A percentile compares a stretch with the other conserved stretches of the same genome.
phyloP scores from a whole-genome alignment of 805 yeast species.

The Saturnispora saitoi region DNA sequence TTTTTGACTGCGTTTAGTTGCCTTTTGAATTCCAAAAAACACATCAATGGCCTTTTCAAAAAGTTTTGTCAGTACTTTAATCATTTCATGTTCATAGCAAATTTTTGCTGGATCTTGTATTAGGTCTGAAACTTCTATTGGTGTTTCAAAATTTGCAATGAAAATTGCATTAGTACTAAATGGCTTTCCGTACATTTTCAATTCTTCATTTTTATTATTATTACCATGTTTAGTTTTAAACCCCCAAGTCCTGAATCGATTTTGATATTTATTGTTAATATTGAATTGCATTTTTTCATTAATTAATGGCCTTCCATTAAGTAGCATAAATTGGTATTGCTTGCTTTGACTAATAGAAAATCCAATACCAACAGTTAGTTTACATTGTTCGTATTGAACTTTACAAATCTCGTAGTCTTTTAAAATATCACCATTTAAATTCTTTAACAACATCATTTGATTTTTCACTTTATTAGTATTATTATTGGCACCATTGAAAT shows the following conservation, averaged over 20 bases:
- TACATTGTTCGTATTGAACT: conserved; percentile 22
- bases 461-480: not conserved
- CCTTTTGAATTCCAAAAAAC: conserved; percentile 17
- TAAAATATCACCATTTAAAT: conserved; percentile 27
- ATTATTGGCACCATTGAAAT: not conserved
- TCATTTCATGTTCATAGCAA: conserved; percentile 22
- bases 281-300: conserved; percentile 16
- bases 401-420: conserved; percentile 22
- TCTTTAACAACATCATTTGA: conserved; percentile 15
- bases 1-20: not conserved
- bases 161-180: conserved; percentile 32
- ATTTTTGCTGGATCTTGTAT: conserved; percentile 34
- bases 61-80: conserved; percentile 26
- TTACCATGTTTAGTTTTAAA: conserved; percentile 1
- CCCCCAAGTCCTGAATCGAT: conserved; percentile 14
- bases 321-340: conserved; percentile 36
- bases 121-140: conserved; percentile 27
- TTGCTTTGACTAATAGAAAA: conserved; percentile 28
- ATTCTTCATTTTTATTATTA: not conserved
- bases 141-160: conserved; percentile 24
- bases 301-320: conserved; percentile 33
- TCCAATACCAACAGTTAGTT: conserved; percentile 34
- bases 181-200: conserved; percentile 26
- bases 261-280: conserved; percentile 23
- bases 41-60: conserved; percentile 24